phyloP scores from a whole-genome alignment of 2,329 filamentous ascomycete species.

The Xylariaceae sp. region DNA sequence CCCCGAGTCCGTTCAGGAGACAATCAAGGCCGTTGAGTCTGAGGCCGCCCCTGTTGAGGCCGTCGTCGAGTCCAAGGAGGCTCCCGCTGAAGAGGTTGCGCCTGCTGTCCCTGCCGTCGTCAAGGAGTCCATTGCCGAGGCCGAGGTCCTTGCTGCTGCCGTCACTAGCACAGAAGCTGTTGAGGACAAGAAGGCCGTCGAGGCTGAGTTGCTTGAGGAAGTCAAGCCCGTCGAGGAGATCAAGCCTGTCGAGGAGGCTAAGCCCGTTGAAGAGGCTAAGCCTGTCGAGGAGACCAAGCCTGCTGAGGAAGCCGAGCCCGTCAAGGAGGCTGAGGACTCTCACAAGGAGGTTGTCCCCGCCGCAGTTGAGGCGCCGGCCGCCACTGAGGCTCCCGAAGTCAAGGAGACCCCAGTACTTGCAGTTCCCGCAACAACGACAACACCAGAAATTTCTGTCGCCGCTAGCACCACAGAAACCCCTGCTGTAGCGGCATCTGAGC shows the following conservation, averaged over 20 bases:
- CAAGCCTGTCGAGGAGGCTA: constrained; percentile 29
- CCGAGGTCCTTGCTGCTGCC: constrained; percentile 73
- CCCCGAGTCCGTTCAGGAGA: constrained; percentile 66
- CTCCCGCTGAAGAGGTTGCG: constrained; percentile 41
- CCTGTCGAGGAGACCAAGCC: constrained; percentile 45
- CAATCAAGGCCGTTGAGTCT: constrained; percentile 44
- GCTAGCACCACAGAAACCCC: constrained; percentile 15
- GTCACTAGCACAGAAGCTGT: constrained; percentile 63
- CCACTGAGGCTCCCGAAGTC: constrained; percentile 16
- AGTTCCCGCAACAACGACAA: constrained; percentile 14
- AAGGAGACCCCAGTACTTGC: constrained; percentile 13
- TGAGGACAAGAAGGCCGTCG: constrained; percentile 67
- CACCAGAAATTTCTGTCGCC: constrained; percentile 12
- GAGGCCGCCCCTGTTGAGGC: constrained; percentile 17
- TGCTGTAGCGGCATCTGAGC: constrained; percentile 2
- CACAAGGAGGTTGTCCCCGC: constrained; percentile 19
- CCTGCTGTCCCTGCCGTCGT: constrained; percentile 52
- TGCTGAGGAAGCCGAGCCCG: constrained; percentile 16
- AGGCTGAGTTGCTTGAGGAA: constrained; percentile 59
- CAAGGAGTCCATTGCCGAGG: constrained; percentile 50
- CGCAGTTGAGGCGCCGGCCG: constrained; percentile 19
- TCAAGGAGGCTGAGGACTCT: constrained; percentile 29
- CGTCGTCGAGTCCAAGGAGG: constrained; percentile 24
- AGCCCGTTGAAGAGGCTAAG: not conserved
- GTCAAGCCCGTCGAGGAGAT: constrained; percentile 39